phyloP scores from a whole-genome alignment of 164 flowering plant species.

The Vitis riparia region DNA sequence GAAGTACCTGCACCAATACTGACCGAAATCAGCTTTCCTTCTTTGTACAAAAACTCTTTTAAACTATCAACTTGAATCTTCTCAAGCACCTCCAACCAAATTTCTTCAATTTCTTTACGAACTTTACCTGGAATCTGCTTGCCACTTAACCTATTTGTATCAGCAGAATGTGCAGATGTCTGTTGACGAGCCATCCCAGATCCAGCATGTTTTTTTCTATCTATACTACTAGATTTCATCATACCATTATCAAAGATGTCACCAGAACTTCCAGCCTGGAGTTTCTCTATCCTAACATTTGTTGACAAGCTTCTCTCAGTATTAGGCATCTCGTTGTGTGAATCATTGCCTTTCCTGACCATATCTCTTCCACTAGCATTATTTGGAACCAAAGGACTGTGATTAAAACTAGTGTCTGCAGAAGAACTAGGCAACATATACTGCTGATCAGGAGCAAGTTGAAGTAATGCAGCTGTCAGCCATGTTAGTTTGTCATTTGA shows the following conservation, averaged over 20 bases:
- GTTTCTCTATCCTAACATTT: constrained; percentile 27
- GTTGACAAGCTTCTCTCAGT: constrained; percentile 36
- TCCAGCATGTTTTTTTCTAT: constrained; percentile 34
- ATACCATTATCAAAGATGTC: constrained; percentile 19
- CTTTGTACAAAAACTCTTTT: constrained; percentile 72
- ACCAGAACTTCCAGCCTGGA: constrained; percentile 34
- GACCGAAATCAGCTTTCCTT: constrained; percentile 83
- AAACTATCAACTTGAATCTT: constrained; percentile 51
- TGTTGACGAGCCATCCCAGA: constrained; percentile 31
- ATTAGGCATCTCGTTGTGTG: constrained; percentile 30
- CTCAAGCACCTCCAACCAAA: constrained; percentile 78
- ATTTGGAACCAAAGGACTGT: constrained; percentile 49
- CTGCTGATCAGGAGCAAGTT: constrained; percentile 97
- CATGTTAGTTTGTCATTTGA: constrained; percentile 93
- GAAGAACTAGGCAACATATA: constrained; percentile 82
- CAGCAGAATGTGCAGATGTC: constrained; percentile 23
- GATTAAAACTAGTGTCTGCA: constrained; percentile 65
- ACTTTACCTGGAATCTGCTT: constrained; percentile 32
- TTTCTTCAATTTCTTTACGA: constrained; percentile 55
- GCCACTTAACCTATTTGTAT: constrained; percentile 26
- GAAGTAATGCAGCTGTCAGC: constrained; percentile 96
- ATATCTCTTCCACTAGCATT: constrained; percentile 36
- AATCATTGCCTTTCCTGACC: constrained; percentile 25
- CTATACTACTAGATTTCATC: constrained; percentile 23
- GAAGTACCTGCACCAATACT: constrained; percentile 81